Base-by-base conservation (phyloP, 2,329 filamentous ascomycete genomes). In the Tolypocladium paradoxum region DNA sequence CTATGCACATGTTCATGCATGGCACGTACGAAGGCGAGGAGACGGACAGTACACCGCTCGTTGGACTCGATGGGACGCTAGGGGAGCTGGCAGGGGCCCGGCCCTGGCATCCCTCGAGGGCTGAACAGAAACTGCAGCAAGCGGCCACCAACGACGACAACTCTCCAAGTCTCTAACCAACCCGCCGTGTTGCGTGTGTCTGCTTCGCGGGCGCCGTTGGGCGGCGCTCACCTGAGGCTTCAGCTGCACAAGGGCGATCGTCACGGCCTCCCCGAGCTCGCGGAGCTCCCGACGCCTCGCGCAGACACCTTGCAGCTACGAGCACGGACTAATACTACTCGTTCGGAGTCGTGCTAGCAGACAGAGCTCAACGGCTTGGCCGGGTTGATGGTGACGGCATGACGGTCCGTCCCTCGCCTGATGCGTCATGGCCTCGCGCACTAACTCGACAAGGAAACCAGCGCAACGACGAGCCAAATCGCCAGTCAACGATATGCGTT, bases 21-120 rank as follows among this genome's bases (percentile, higher is more conserved):
- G 34, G 43, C 47, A 29, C 33, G 24, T 24, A 51, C 34, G 20
- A 48, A 20, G 33, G 3, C 34, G 22, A 46, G 18, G 18, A 16
- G 12, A 31, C 22, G 37, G 6, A 37, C 50, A 24, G 34, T 36
- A 52, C 50, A 52, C 50, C 50, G 50, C 50, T 52, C 50, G 40
- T 47, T 48, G 40, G 50, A 27, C 16, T 33, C 45, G 20, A n/a
- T n/a, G 24, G 45, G n/a, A 29, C 40, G 40, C 40, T 29, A 45
- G 40, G 14, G 14, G 24, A 29, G 6, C 40, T 6, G 24, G 40
- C 40, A 27, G 22, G 24, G 40, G 38, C 22, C 38, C 38, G 3
- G 38, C 38, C 38, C 24, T 18, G 14, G 40, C 22, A 45, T 8
- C 12, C 8, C 40, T 29, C 40, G 22, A 18, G 24, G 40, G 40